These are phyloP conservation scores for Phylloporus arenicola DNA, from an alignment of 768 basidiomycete species.

Conservation along the genomic window DNA sequence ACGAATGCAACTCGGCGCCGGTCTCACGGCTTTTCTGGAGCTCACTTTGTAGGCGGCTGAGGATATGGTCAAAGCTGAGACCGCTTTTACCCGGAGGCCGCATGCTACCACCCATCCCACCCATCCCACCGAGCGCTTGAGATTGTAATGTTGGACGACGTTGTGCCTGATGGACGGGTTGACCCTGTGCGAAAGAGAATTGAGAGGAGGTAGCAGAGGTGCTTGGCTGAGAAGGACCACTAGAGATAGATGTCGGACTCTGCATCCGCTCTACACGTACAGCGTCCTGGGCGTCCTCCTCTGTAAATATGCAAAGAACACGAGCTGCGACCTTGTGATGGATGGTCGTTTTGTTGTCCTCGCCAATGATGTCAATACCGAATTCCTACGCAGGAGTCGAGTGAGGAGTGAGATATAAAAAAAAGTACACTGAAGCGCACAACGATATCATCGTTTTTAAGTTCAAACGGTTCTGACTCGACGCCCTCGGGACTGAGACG, in stretches of 20 bases:
- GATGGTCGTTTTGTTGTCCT: conserved; percentile 96
- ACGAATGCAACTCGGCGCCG: conserved; percentile 72
- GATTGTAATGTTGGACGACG: conserved; percentile 55
- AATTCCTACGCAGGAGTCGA: conserved; percentile 64
- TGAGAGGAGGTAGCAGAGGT: conserved; percentile 23
- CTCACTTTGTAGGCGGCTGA: conserved; percentile 84
- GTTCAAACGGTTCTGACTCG: conserved; percentile 89
- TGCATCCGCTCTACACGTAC: conserved; percentile 67
- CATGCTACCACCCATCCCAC: conserved; percentile 69
- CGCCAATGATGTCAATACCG: conserved; percentile 97
- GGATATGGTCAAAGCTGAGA: no score
- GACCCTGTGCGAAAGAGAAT: conserved; percentile 41
- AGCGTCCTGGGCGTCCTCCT: conserved; percentile 77
- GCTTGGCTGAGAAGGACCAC: conserved; percentile 34
- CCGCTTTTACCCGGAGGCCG: no score
- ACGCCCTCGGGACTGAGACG: conserved; percentile 83
- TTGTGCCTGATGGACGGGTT: conserved; percentile 35
- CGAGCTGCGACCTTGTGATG: conserved; percentile 98
- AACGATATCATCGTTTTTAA: conserved; percentile 93
- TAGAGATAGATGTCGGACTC: conserved; percentile 28
- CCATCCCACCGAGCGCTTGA: conserved; percentile 64
- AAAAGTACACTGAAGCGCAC: conserved; percentile 45
- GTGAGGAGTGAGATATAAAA: conserved; percentile 5
- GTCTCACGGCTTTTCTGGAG: conserved; percentile 96
- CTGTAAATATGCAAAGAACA: conserved; percentile 80